These are phyloP conservation scores for Stylosanthes scabra DNA, from an alignment of 331 rosid species.

Conservation along the genomic window DNA sequence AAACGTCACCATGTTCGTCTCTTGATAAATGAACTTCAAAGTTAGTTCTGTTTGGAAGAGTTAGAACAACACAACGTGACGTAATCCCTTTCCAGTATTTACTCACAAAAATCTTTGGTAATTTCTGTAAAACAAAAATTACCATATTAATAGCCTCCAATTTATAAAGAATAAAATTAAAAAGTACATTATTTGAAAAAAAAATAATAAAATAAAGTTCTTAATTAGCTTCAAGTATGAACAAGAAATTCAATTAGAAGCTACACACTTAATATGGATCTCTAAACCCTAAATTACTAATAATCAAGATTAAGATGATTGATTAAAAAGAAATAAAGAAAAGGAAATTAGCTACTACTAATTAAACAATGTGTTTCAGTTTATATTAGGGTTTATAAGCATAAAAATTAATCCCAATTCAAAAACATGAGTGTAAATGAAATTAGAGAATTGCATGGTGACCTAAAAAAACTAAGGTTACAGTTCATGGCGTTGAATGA, in stretches of 20 bases:
- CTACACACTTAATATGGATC: no score
- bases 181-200: no score
- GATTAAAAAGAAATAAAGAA: no score
- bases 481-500: neutral
- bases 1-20: conserved; percentile 25
- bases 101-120: conserved; percentile 37
- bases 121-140: conserved; percentile 22
- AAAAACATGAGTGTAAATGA: neutral
- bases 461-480: neutral
- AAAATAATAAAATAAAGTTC: neutral
- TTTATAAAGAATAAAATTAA: no score
- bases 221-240: neutral
- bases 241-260: neutral
- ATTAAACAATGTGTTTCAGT: no score
- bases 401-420: no score
- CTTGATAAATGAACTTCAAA: conserved; percentile 31
- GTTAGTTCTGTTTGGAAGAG: conserved; percentile 42
- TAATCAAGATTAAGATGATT: no score
- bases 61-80: conserved; percentile 20
- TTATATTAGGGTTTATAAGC: no score
- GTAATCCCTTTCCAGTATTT: conserved; percentile 33
- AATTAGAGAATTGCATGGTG: neutral
- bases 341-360: no score
- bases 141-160: no score
- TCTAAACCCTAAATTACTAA: no score